Base-by-base conservation (phyloP, 192 early-diverging fungal species). In the Chytriomyces sp. region DNA sequence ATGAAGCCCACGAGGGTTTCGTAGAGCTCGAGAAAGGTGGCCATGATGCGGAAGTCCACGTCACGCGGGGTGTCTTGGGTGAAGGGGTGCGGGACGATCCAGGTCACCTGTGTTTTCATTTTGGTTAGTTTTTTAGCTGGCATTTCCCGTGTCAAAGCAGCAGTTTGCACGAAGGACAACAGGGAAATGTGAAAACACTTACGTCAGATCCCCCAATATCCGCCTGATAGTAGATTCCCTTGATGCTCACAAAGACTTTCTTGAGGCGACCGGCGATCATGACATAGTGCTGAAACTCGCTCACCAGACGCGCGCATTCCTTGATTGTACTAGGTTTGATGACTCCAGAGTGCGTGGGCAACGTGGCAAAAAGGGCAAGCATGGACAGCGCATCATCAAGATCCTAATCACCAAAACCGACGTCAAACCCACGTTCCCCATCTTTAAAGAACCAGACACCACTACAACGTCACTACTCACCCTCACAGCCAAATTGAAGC, bases 151-250 rank as follows among this genome's bases (percentile, higher is more conserved):
- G n/a, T 49, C 44, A 49, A 22, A 22, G 22, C 14, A 49, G 14
- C 17, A 49, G 44, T 49, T 49, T 49, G 44, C 17, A 49, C 1
- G 1, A 49, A 22, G 44, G 14, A 22, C 22, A 44, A 12, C 37
- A 39, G 49, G n/a, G 30, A 44, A 14, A 41, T n/a, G n/a, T 25
- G 36, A 22, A 56, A 33, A 55, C 3, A 55, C 52, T 56, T 25
- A 68, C 65, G 57, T 85, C 88, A 76, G 95, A 91, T 37, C 97
- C 97, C 78, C 92, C 89, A 78, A 99, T 92, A 59, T 97, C 95
- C n/a, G 92, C 95, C 84, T 97, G 94, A 81, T 98, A 99, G 82
- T 99, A 99, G 78, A 99, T 97, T 56, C 98, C 98, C 85, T 99
- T 99, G 89, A 99, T 97, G 12, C 93, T 94, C 54, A 99, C 81